Evolutionary conservation across 805 yeast genomes (phyloP).

Genomic region (Ogataea zsoltii): DNA sequence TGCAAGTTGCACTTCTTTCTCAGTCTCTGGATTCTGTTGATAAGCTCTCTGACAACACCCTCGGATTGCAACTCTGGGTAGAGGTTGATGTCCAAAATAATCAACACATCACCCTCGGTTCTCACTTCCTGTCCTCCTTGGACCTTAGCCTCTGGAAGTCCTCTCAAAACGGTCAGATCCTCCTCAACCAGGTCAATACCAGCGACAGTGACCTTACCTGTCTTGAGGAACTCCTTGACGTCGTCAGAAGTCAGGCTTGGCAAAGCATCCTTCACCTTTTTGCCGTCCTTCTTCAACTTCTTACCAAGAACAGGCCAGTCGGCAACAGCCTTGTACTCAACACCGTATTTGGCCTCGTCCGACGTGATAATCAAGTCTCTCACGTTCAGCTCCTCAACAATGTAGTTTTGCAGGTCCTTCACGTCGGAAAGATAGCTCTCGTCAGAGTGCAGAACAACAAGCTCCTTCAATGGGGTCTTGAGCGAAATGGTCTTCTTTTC

Average conservation of each 20-base stretch:
- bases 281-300: slow-evolving; percentile 91
- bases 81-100: slow-evolving; percentile 83
- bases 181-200: slow-evolving; percentile 86
- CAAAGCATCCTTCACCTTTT: slow-evolving; percentile 90
- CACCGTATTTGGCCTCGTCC: slow-evolving; percentile 90
- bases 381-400: slow-evolving; percentile 88
- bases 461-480: slow-evolving; percentile 89
- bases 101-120: slow-evolving; percentile 85
- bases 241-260: slow-evolving; percentile 80
- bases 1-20: slow-evolving; percentile 95
- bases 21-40: slow-evolving; percentile 95
- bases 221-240: slow-evolving; percentile 69
- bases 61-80: slow-evolving; percentile 89
- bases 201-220: slow-evolving; percentile 80
- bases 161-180: slow-evolving; percentile 88
- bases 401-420: slow-evolving; percentile 72
- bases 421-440: slow-evolving; percentile 72
- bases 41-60: slow-evolving; percentile 94
- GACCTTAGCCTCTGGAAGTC: slow-evolving; percentile 67
- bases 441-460: slow-evolving; percentile 85
- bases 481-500: slow-evolving; percentile 92
- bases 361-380: slow-evolving; percentile 84
- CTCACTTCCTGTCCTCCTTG: slow-evolving; percentile 80
- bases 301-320: slow-evolving; percentile 99
- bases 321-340: slow-evolving; percentile 90